Conservation (phyloP, 2,329 filamentous ascomycete genomes). For the Xylariaceae sp. region DNA sequence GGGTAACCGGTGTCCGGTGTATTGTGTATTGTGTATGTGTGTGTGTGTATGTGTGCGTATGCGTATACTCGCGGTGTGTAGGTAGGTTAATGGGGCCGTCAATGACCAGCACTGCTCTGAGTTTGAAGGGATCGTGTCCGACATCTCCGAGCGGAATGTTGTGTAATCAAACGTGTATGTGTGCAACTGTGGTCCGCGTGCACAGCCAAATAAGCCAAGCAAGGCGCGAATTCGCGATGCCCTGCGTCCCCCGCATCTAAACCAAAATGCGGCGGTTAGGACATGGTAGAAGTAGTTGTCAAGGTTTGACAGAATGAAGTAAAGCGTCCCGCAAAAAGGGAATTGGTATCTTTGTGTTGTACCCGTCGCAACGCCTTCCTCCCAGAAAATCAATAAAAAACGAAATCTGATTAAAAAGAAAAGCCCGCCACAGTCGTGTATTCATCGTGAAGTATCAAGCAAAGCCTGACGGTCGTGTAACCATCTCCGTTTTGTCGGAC, state of each 20-base stretch:
- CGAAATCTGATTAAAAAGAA: conserved; percentile 10
- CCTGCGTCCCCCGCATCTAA: conserved; percentile 13
- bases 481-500: too few relatives aligned
- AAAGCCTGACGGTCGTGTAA: too few relatives aligned
- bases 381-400: too few relatives aligned
- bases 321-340: conserved; percentile 18
- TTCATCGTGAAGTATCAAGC: conserved; percentile 19
- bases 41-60: not conserved
- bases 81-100: too few relatives aligned
- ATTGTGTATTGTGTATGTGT: not conserved
- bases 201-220: not conserved
- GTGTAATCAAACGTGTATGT: not conserved
- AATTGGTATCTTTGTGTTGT: conserved; percentile 29
- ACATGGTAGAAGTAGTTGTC: conserved; percentile 16
- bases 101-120: too few relatives aligned
- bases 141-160: too few relatives aligned
- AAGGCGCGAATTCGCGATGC: not conserved
- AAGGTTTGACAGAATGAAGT: conserved; percentile 15
- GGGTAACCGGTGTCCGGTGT: not conserved
- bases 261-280: conserved; percentile 5
- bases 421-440: conserved; percentile 22
- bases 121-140: too few relatives aligned
- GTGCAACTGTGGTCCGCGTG: not conserved
- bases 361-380: conserved; percentile 23
- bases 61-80: not conserved